Conservation (phyloP, 805 yeast species). For the Candida coleopterorum region DNA sequence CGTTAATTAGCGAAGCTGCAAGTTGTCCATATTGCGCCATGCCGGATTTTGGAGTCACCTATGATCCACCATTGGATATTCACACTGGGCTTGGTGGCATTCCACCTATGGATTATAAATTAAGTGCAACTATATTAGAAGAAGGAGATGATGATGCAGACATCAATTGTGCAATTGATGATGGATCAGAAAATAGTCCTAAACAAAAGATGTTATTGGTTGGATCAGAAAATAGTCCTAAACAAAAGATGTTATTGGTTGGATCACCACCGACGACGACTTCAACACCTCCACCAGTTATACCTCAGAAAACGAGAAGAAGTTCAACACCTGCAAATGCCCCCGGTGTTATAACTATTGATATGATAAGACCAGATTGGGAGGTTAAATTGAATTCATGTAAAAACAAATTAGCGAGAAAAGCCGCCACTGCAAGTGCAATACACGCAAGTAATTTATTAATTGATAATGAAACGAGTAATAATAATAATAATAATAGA, state of each 20-base stretch:
- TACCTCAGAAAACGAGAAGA: constrained; percentile 17
- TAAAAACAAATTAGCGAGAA: constrained; percentile 69
- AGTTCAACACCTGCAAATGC: constrained; percentile 61
- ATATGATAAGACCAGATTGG: constrained; percentile 91
- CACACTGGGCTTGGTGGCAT: constrained; percentile 54
- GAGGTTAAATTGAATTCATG: constrained; percentile 68
- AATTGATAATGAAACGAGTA: constrained; percentile 25
- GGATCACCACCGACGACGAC: not conserved
- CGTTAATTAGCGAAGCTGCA: constrained; percentile 80
- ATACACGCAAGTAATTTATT: constrained; percentile 83
- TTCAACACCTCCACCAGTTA: constrained; percentile 3
- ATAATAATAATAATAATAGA: too few relatives aligned
- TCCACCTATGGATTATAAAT: constrained; percentile 42
- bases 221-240: not conserved
- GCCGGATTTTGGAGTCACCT: constrained; percentile 78
- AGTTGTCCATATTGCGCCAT: constrained; percentile 92
- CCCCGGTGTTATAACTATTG: constrained; percentile 72
- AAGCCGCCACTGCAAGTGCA: constrained; percentile 92
- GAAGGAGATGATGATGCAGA: constrained; percentile 5
- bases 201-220: too few relatives aligned
- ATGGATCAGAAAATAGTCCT: not conserved
- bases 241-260: too few relatives aligned
- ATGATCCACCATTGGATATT: constrained; percentile 55
- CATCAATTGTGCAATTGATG: constrained; percentile 6
- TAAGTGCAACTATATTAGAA: constrained; percentile 9